A percentile compares a stretch with the other conserved stretches of the same genome.
Evolutionary conservation across 257 asterid genomes (phyloP).

Genomic region (Fraxinus anomala): DNA sequence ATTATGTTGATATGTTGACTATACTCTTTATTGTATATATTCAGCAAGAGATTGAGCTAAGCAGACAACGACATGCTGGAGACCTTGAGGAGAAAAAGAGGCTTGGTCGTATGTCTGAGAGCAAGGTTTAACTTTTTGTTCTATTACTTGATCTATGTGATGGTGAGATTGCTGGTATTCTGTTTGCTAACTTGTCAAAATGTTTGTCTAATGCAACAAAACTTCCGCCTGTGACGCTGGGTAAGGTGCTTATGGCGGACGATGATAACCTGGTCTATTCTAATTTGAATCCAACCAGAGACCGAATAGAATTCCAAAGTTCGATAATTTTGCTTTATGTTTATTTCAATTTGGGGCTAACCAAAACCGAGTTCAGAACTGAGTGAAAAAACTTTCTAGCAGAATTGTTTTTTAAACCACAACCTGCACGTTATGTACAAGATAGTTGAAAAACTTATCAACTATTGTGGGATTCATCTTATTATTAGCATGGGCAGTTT

Average conservation of each 20-base stretch:
- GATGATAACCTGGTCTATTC: background rate
- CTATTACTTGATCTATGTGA: background rate
- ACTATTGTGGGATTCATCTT: background rate
- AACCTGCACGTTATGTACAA: background rate
- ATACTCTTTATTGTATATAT: constrained; percentile 18
- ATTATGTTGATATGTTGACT: constrained; percentile 13
- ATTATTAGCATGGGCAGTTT: background rate
- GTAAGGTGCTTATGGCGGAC: background rate
- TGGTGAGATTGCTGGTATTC: background rate
- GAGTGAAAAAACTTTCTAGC: background rate
- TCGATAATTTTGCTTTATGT: background rate
- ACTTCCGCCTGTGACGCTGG: background rate
- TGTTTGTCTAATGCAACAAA: background rate
- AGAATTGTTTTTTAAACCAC: background rate
- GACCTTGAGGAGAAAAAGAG: constrained; percentile 70
- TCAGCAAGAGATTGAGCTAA: constrained; percentile 60
- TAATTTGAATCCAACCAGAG: background rate
- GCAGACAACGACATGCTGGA: constrained; percentile 71
- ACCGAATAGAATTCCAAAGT: background rate
- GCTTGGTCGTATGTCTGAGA: constrained; percentile 58
- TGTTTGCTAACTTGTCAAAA: background rate
- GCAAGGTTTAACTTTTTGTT: constrained; percentile 49
- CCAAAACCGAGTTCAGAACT: background rate
- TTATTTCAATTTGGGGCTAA: background rate
- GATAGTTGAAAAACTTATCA: background rate